Percentiles rank a stretch among this genome's conserved stretches.
Conservation (phyloP, 306 rosid genomes). For the Rosa chinensis region DNA sequence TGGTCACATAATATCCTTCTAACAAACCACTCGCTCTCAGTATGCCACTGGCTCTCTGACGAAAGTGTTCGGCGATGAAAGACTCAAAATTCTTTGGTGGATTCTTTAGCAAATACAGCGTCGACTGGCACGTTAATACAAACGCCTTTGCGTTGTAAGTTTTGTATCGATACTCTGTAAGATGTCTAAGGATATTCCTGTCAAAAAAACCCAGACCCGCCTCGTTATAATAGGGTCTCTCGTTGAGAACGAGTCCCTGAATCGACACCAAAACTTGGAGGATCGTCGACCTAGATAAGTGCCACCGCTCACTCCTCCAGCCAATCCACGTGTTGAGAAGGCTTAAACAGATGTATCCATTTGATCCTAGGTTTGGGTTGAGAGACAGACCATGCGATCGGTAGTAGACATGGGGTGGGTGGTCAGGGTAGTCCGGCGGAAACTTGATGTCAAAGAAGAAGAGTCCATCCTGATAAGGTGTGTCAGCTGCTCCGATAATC, state of each 20-base stretch:
- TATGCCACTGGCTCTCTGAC: slow-evolving; percentile 25
- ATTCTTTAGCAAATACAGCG: background rate
- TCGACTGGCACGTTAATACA: slow-evolving; percentile 2
- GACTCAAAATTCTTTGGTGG: slow-evolving; percentile 43
- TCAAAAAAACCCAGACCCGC: slow-evolving; percentile 5
- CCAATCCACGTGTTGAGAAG: slow-evolving; percentile 59
- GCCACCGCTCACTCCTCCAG: slow-evolving; percentile 39
- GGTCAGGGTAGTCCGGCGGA: slow-evolving; percentile 37
- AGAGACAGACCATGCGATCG: slow-evolving; percentile 35
- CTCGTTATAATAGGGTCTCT: slow-evolving; percentile 52
- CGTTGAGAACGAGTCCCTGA: slow-evolving; percentile 61
- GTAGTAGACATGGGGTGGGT: slow-evolving; percentile 41
- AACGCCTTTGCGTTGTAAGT: slow-evolving; percentile 39
- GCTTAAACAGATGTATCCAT: slow-evolving; percentile 49
- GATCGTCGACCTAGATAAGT: slow-evolving; percentile 39
- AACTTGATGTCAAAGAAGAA: slow-evolving; percentile 54
- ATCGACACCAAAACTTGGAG: slow-evolving; percentile 55
- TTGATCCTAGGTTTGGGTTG: slow-evolving; percentile 39
- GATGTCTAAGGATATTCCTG: too few species aligned
- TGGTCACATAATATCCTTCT: background rate
- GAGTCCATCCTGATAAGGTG: slow-evolving; percentile 60
- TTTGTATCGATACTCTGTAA: background rate
- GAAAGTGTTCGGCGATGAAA: slow-evolving; percentile 25
- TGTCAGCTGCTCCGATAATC: too few species aligned
- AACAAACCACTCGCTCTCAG: slow-evolving; percentile 45